These are phyloP conservation scores for Solanum chacoense DNA, from an alignment of 305 asterid species.

Conservation along the genomic window DNA sequence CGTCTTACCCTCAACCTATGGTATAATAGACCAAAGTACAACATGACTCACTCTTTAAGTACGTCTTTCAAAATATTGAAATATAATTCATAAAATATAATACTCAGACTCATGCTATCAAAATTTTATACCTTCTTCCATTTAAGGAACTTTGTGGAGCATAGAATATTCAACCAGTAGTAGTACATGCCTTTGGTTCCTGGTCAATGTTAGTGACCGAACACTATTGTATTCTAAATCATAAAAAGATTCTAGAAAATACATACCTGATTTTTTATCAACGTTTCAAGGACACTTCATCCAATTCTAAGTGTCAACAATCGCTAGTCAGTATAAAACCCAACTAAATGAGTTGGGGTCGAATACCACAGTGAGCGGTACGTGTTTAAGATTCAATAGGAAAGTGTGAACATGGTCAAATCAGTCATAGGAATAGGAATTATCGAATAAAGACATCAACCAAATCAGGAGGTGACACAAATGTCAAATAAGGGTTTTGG, in stretches of 20 bases:
- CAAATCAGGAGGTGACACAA: too few species aligned
- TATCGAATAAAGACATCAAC: too few species aligned
- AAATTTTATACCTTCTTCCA: neutral
- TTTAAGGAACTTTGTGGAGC: neutral
- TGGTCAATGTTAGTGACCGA: neutral
- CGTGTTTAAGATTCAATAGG: too few species aligned
- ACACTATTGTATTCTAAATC: neutral
- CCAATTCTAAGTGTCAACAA: too few species aligned
- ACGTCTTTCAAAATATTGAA: neutral
- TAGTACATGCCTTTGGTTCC: neutral
- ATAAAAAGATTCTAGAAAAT: neutral
- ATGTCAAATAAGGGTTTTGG: too few species aligned
- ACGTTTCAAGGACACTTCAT: too few species aligned
- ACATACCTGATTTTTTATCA: neutral
- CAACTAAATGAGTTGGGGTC: too few species aligned
- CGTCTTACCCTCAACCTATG: neutral
- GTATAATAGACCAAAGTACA: neutral
- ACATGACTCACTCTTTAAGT: neutral
- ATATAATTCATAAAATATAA: too few species aligned
- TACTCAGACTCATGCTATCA: neutral
- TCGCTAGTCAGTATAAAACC: too few species aligned
- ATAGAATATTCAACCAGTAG: neutral
- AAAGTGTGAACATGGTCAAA: too few species aligned
- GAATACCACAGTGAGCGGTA: too few species aligned
- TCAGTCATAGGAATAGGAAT: too few species aligned